phyloP scores from a whole-genome alignment of 306 rosid genomes.

The Cajanus cajan region DNA sequence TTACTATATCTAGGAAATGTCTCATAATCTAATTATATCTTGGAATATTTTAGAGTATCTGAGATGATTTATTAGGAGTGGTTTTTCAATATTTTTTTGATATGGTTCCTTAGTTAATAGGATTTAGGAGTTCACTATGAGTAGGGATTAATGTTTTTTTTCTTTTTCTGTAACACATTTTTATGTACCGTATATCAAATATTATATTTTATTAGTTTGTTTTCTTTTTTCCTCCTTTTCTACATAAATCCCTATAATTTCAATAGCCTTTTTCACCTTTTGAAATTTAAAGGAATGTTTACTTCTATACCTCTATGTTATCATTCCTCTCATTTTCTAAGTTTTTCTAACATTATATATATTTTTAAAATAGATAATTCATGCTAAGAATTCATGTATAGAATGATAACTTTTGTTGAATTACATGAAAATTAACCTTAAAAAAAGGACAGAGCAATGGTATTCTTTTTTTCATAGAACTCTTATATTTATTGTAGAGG shows the following conservation, averaged over 20 bases:
- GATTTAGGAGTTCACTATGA: not conserved
- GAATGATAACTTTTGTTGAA: not conserved
- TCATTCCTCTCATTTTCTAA: not conserved
- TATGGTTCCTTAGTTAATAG: not conserved
- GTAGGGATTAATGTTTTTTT: not conserved
- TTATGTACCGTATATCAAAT: not conserved
- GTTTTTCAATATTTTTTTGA: not conserved
- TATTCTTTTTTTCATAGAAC: not conserved
- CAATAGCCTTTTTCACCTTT: not conserved
- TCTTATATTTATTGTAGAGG: not conserved
- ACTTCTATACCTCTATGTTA: not conserved
- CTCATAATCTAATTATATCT: not conserved
- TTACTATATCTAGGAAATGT: not conserved
- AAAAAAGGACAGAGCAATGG: not conserved
- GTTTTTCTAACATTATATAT: not conserved
- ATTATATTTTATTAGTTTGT: not conserved
- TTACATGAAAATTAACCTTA: conserved; percentile 10
- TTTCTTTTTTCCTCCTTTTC: not conserved
- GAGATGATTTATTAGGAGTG: not conserved
- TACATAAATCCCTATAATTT: not conserved
- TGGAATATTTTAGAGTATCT: not conserved
- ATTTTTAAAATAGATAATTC: not conserved
- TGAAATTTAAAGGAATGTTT: not conserved
- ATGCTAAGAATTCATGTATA: not conserved
- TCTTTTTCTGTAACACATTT: not conserved